A percentile compares a stretch with the other conserved stretches of the same genome.
Evolutionary conservation across 345 rosid genomes (phyloP).

Genomic region (Camelina neglecta): DNA sequence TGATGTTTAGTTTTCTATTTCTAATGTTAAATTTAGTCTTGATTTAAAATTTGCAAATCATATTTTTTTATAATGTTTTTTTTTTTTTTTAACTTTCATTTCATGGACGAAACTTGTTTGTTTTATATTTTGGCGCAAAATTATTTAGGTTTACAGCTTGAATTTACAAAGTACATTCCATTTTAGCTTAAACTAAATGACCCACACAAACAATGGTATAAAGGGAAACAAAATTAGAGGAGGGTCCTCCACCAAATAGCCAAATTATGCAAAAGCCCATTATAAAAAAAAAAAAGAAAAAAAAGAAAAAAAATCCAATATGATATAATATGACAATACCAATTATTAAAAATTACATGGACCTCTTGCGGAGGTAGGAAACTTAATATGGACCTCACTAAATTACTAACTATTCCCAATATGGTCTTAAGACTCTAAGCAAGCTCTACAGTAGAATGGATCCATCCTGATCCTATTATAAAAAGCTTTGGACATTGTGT

Average conservation of each 20-base stretch:
- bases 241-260: conserved; percentile 1
- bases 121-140: not conserved
- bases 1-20: too few species aligned
- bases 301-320: not conserved
- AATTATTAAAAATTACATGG: conserved; percentile 1
- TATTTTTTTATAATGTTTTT: not conserved
- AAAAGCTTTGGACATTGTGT: too few species aligned
- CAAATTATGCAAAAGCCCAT: conserved; percentile 22
- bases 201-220: conserved; percentile 5
- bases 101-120: not conserved
- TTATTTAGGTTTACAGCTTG: not conserved
- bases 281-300: too few species aligned
- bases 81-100: too few species aligned
- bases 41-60: not conserved
- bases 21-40: not conserved
- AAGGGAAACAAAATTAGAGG: not conserved
- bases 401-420: not conserved
- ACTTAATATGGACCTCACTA: conserved; percentile 10
- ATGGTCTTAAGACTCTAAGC: not conserved
- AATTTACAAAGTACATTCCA: conserved; percentile 3
- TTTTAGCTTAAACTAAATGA: not conserved
- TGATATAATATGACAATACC: not conserved
- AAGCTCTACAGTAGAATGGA: conserved; percentile 9
- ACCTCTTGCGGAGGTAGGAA: not conserved
- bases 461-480: not conserved